Conservation (phyloP, 148 eudicot species). For the Rhododendron griersonianum region DNA sequence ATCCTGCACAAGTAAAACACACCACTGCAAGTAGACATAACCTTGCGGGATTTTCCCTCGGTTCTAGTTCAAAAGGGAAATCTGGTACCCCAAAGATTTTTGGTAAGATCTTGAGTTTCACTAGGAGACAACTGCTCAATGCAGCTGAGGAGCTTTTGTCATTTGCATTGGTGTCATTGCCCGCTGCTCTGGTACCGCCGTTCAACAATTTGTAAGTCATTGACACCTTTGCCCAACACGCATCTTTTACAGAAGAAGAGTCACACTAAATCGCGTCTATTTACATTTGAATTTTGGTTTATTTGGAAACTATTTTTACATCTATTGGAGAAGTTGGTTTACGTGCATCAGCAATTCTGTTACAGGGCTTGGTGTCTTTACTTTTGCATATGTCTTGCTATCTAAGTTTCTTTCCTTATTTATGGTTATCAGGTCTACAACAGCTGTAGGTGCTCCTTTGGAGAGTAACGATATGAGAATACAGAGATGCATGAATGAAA, state of each 20-base stretch:
- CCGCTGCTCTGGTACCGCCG: slow-evolving; percentile 59
- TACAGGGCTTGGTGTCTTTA: not conserved
- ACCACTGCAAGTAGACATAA: slow-evolving; percentile 16
- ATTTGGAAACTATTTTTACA: not conserved
- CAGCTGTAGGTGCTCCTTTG: slow-evolving; percentile 36
- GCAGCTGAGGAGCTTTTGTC: slow-evolving; percentile 39
- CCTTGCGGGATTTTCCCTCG: slow-evolving; percentile 24
- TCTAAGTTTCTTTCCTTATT: not conserved
- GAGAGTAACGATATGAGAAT: slow-evolving; percentile 34
- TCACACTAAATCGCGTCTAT: not conserved
- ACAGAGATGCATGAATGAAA: slow-evolving; percentile 41
- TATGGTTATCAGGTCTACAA: slow-evolving; percentile 37
- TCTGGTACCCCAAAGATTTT: slow-evolving; percentile 22
- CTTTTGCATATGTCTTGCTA: not conserved
- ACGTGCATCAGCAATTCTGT: not conserved
- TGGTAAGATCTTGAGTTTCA: slow-evolving; percentile 41
- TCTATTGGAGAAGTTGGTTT: not conserved
- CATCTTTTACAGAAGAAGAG: not conserved
- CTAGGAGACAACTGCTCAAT: slow-evolving; percentile 27
- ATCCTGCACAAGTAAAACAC: slow-evolving; percentile 27
- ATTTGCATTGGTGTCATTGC: slow-evolving; percentile 50
- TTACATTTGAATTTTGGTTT: not conserved
- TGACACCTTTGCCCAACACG: not conserved
- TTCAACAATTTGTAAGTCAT: slow-evolving; percentile 50
- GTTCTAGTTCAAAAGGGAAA: slow-evolving; percentile 22